phyloP scores from a whole-genome alignment of 2,329 filamentous ascomycete species.

The Aspergillus pseudoterreus region DNA sequence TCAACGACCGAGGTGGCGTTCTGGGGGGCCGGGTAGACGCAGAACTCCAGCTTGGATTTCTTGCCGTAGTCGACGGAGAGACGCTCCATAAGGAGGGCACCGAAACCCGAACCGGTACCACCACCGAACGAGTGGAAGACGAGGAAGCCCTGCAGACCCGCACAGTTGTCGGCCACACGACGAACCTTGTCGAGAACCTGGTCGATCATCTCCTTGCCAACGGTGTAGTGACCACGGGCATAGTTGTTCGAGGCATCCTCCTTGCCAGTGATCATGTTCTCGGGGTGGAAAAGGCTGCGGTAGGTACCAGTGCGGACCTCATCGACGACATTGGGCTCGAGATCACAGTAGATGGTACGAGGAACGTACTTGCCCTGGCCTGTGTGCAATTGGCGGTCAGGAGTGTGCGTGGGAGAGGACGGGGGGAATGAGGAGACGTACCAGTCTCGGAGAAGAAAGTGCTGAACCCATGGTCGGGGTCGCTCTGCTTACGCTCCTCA shows the following conservation, averaged over 20 bases:
- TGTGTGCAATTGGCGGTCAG: constrained; percentile 37
- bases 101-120: constrained; percentile 97
- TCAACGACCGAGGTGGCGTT: constrained; percentile 97
- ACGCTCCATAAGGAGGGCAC: constrained; percentile 97
- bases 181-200: constrained; percentile 96
- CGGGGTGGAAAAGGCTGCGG: constrained; percentile 95
- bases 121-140: constrained; percentile 99
- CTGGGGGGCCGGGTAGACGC: constrained; percentile 96
- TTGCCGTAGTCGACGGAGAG: constrained; percentile 99
- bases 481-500: constrained; percentile 90
- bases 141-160: constrained; percentile 96
- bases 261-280: constrained; percentile 99
- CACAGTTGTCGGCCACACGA: constrained; percentile 95
- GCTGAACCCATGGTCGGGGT: constrained; percentile 96
- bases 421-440: constrained; percentile 46
- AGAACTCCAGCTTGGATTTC: constrained; percentile 99
- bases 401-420: background rate
- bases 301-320: constrained; percentile 98
- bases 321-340: constrained; percentile 98
- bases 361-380: constrained; percentile 98
- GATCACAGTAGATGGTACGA: constrained; percentile 98
- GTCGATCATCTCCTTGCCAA: constrained; percentile 99
- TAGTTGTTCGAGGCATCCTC: constrained; percentile 99
- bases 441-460: constrained; percentile 99
- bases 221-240: constrained; percentile 98